phyloP scores from a whole-genome alignment of 2,329 filamentous ascomycete species.

The Neospermospora avenae region DNA sequence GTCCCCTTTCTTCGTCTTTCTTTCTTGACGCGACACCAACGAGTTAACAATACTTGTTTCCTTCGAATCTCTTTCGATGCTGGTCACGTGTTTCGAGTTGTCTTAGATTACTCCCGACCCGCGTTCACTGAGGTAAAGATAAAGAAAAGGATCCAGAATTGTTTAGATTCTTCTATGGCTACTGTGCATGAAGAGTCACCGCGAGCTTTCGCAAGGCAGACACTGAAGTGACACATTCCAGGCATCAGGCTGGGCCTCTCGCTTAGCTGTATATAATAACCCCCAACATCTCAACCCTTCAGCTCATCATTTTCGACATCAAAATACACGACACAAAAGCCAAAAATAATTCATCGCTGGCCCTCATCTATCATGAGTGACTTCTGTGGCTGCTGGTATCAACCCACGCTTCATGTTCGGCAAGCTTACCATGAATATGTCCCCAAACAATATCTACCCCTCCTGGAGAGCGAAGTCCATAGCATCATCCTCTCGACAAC shows the following conservation, averaged over 20 bases:
- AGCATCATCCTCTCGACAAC: conserved; percentile 56
- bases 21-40: too few species aligned
- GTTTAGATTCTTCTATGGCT: not conserved
- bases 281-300: not conserved
- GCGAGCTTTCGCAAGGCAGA: not conserved
- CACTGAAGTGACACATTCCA: not conserved
- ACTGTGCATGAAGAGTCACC: not conserved
- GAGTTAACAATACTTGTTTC: too few species aligned
- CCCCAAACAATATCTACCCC: conserved; percentile 50
- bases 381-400: conserved; percentile 24
- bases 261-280: not conserved
- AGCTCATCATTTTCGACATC: not conserved
- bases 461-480: conserved; percentile 54
- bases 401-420: not conserved
- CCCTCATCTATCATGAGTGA: conserved; percentile 9
- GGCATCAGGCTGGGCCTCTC: not conserved
- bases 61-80: too few species aligned
- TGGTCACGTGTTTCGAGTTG: not conserved
- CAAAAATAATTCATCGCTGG: not conserved
- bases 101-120: not conserved
- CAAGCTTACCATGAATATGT: conserved; percentile 19
- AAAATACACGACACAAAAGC: not conserved
- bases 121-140: too few species aligned
- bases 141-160: not conserved
- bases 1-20: too few species aligned